Evolutionary conservation across 2,329 filamentous ascomycete genomes (phyloP).

Genomic region (Cytospora piceae): DNA sequence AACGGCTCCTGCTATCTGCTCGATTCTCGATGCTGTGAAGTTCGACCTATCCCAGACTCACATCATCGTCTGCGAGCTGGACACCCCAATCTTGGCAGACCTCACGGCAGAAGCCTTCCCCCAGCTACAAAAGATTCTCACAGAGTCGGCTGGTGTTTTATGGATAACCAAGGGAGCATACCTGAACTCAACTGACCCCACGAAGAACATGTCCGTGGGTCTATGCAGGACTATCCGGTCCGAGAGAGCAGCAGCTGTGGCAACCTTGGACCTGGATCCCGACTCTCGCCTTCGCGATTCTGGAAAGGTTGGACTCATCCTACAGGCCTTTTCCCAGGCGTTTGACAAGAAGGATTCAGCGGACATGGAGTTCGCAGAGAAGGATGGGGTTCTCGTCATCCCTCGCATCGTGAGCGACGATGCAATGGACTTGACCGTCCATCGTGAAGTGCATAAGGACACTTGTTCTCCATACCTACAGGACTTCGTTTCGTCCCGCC

Average conservation of each 20-base stretch:
- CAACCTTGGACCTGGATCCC: constrained; percentile 35
- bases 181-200: constrained; percentile 36
- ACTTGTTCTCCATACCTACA: constrained; percentile 33
- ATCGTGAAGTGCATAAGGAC: constrained; percentile 31
- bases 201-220: constrained; percentile 36
- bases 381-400: constrained; percentile 33
- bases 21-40: constrained; percentile 28
- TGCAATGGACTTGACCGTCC: constrained; percentile 34
- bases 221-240: constrained; percentile 37
- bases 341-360: constrained; percentile 24
- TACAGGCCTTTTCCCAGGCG: constrained; percentile 31
- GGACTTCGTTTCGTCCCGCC: constrained; percentile 30
- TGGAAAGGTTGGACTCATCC: constrained; percentile 31
- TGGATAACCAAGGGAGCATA: constrained; percentile 44
- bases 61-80: constrained; percentile 35
- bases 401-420: constrained; percentile 35
- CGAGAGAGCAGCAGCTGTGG: constrained; percentile 32
- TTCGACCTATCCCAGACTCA: constrained; percentile 28
- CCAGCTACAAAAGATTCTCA: constrained; percentile 34
- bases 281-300: constrained; percentile 25
- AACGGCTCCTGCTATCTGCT: constrained; percentile 20
- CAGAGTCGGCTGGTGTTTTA: constrained; percentile 37
- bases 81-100: constrained; percentile 30
- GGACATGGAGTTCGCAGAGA: constrained; percentile 38
- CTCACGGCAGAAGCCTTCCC: constrained; percentile 30